phyloP scores from a whole-genome alignment of 2,329 filamentous ascomycete genomes.

The Sclerotinia glacialis region DNA sequence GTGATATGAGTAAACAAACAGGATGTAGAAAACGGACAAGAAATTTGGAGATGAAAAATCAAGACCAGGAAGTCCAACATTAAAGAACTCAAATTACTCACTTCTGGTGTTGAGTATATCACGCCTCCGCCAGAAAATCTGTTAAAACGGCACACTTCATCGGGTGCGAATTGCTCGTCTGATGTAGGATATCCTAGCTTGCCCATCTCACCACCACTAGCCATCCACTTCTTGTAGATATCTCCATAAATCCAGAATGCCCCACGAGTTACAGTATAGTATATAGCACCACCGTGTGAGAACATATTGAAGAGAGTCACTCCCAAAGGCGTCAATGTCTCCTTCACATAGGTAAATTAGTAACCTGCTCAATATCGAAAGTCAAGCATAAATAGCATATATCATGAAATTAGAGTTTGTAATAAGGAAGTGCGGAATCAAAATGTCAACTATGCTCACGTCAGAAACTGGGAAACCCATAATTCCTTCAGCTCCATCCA shows the following conservation, averaged over 20 bases:
- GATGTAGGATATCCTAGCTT: constrained; percentile 13
- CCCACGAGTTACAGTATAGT: constrained; percentile 12
- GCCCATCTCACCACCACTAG: constrained; percentile 4
- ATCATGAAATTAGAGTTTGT: background rate
- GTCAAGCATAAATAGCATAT: background rate
- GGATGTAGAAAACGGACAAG: background rate
- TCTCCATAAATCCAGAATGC: constrained; percentile 18
- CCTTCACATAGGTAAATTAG: background rate
- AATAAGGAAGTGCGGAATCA: background rate
- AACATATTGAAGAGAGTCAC: constrained; percentile 18
- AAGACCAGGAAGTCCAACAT: background rate
- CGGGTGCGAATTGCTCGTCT: constrained; percentile 3
- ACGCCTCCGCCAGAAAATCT: background rate
- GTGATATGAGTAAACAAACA: background rate
- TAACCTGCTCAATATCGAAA: background rate
- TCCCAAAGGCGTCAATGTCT: constrained; percentile 1
- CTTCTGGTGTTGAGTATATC: constrained; percentile 10
- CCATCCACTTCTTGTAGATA: constrained; percentile 18
- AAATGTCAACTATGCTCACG: background rate
- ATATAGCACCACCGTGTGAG: constrained; percentile 13
- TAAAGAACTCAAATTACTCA: background rate
- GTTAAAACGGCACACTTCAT: constrained; percentile 9
- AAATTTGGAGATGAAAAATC: background rate
- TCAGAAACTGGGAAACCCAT: constrained; percentile 14
- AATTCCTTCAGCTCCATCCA: constrained; percentile 3